These are phyloP conservation scores for Calophaca sinica DNA, from an alignment of 306 rosid species.

Conservation along the genomic window DNA sequence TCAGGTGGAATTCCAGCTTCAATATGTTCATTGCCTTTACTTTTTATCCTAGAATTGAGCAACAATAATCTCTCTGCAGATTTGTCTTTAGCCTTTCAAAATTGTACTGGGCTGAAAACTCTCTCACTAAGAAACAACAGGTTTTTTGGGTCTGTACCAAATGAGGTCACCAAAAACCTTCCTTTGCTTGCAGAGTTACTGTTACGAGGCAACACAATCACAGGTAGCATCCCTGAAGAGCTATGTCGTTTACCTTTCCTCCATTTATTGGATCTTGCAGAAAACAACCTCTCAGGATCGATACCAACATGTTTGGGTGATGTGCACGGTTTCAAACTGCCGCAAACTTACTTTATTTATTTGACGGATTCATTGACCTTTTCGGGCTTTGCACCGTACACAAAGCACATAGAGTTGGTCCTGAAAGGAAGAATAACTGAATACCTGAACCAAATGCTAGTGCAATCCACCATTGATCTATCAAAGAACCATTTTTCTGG, in stretches of 20 bases:
- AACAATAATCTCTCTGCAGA: slow-evolving; percentile 2
- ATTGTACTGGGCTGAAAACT: not conserved
- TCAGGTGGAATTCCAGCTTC: slow-evolving; percentile 34
- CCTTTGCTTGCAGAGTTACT: slow-evolving; percentile 10
- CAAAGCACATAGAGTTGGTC: slow-evolving; percentile 25
- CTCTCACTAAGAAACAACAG: not conserved
- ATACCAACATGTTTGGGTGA: slow-evolving; percentile 39
- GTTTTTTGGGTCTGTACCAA: slow-evolving; percentile 31
- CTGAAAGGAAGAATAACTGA: not conserved
- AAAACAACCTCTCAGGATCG: slow-evolving; percentile 24
- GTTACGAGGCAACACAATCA: slow-evolving; percentile 25
- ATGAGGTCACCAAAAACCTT: slow-evolving; percentile 10
- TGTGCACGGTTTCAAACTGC: slow-evolving; percentile 36
- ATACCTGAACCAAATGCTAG: slow-evolving; percentile 1
- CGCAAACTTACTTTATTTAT: not conserved
- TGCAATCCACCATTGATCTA: slow-evolving; percentile 22
- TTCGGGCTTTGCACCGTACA: not conserved
- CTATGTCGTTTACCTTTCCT: not conserved
- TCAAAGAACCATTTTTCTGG: slow-evolving; percentile 27
- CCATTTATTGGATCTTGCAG: slow-evolving; percentile 29
- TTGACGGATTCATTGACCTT: not conserved
- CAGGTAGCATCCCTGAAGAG: slow-evolving; percentile 22
- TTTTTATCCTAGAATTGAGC: slow-evolving; percentile 6
- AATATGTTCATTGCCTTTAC: slow-evolving; percentile 23
- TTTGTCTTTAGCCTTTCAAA: slow-evolving; percentile 24